Base-by-base conservation (phyloP, 1,139 yeast species). In the Candida smagusa region DNA sequence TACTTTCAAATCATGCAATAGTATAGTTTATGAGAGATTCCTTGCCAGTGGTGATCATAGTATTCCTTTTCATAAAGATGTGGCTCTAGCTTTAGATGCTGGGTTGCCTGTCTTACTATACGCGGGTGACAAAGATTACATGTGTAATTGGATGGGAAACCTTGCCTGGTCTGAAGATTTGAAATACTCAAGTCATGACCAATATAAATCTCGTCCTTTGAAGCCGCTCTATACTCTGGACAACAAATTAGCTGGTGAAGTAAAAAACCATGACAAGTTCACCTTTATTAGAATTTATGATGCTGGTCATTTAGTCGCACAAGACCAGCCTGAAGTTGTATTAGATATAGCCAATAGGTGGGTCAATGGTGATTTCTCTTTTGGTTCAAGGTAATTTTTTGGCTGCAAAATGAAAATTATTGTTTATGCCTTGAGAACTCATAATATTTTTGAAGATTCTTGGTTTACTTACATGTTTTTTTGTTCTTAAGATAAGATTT, bases 251-350 rank as follows among this genome's bases (percentile, higher is more conserved):
- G 81, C 80, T 3, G 88, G 87, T 44, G 72, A 74, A 44, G 78
- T 76, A 21, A 79, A 80, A 58, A 70, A 72, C 49, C 67, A 59
- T 47, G 72, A 73, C 22, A 64, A 72, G 36, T 73, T 81, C 46
- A 77, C 86, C 3, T 81, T 77, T 61, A 63, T 80, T 53, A 71
- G 86, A 57, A 68, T 81, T 6, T 80, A 67, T 49, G 81, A 74
- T 47, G 86, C 84, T 40, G 87, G 87, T 16, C 88, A 81, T 59
- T 80, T 81, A 87, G 86, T 80, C 44, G 95, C 96, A 21, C 81
- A 65, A 50, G 87, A 88, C 59, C 92, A 84, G 63, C 95, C 95
- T 22, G 80, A 74, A 58, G 72, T 74, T 48, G 65, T 94, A 5
- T 71, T 84, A 47, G 86, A 78, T 41, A 80, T 88, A 87, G 74